phyloP scores from a whole-genome alignment of 2,329 filamentous ascomycete genomes.

The Colletotrichum scovillei region DNA sequence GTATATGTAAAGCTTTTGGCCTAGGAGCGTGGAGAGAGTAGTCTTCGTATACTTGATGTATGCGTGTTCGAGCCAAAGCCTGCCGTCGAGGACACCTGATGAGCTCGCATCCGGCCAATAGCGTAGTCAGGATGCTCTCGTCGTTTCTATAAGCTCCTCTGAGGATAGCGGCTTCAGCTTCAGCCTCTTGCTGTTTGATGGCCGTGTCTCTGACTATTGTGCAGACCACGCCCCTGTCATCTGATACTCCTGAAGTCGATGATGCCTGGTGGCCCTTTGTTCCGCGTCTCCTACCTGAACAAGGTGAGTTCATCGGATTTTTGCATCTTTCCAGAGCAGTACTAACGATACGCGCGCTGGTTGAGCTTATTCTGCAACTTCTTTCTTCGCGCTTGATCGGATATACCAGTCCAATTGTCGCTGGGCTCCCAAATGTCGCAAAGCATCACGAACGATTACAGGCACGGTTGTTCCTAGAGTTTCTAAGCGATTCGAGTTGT shows the following conservation, averaged over 20 bases:
- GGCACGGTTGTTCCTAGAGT: no score
- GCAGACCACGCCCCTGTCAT: no score
- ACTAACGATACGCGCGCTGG: constrained; percentile 20
- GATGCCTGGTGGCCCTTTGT: not conserved
- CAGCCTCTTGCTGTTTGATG: not conserved
- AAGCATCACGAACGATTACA: not conserved
- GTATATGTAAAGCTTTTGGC: constrained; percentile 4
- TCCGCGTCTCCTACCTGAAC: not conserved
- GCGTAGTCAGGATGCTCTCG: not conserved
- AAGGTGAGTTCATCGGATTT: not conserved
- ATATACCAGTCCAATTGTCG: constrained; percentile 8
- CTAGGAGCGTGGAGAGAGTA: constrained; percentile 19
- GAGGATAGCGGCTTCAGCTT: not conserved
- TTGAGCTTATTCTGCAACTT: constrained; percentile 25
- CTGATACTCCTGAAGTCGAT: not conserved
- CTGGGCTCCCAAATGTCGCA: not conserved
- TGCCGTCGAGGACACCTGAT: not conserved
- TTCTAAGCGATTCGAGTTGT: no score
- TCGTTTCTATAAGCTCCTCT: not conserved
- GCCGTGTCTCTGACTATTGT: not conserved
- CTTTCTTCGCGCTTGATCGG: constrained; percentile 5
- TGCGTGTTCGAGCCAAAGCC: not conserved
- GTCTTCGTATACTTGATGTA: constrained; percentile 5
- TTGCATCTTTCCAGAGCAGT: not conserved
- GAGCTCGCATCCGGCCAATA: not conserved